Evolutionary conservation across 352 stramenopile species (phyloP), one percentile per base, ranked within the genome.

Genomic region (Phytophthora colocasiae): DNA sequence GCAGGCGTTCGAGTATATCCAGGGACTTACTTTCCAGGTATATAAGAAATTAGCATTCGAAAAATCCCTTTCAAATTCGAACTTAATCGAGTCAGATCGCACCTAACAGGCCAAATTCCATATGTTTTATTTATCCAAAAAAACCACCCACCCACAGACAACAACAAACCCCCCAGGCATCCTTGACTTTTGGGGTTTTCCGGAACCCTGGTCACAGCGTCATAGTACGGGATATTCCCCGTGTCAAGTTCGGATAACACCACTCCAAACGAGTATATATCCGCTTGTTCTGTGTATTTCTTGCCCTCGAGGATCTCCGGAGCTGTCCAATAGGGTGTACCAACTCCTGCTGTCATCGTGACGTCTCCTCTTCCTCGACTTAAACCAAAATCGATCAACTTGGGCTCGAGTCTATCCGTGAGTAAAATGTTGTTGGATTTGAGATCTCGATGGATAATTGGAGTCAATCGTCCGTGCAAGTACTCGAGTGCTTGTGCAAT

Each of bases 311-410:
- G 59, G 15, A 95, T 63, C 56, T 96, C 89, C 0, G 87, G 89
- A 0, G 89, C 87, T 10, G 87, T 90, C 75, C 92, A 96, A 43
- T 89, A 87, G 7, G 83, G 80, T 15, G 88, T 97, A 6, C 89
- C 89, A 19, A 91, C 90, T 43, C 90, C 85, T 7, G 85, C 46
- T 72, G 77, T 73, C 90, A 85, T 47, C 31, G 46, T 63, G 0
- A 31, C 6, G 4, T 64, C 61, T n/a, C 45, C 32, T 11, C 40
- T 43, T 4, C 44, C 32, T 8, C 61, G 85, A 19, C 68, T 83
- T 68, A 93, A 60, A 52, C 88, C 89, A 70, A 97, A 96, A 69
- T 96, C 87, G 29, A 81, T 92, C 43, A 96, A 56, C 39, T 89
- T 83, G 12, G 91, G 71, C 44, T 91, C 73, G 1, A 89, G 77